Conservation (phyloP, 2,329 filamentous ascomycete genomes). For the Lithohypha guttulata region DNA sequence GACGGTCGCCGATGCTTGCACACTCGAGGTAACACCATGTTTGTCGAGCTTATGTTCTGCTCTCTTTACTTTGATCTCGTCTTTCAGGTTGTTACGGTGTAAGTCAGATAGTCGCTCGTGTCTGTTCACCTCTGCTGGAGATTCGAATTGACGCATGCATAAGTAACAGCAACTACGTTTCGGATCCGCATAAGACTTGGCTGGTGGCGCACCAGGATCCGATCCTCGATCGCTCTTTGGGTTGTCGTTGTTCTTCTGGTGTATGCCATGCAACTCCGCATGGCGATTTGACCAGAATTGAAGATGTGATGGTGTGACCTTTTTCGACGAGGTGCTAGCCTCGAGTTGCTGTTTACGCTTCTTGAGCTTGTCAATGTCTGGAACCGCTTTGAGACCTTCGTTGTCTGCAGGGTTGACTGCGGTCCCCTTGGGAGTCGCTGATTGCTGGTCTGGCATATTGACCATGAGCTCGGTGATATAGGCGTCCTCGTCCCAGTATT, state of each 20-base stretch:
- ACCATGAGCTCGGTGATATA: constrained; percentile 58
- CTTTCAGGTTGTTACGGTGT: constrained; percentile 45
- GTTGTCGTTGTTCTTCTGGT: constrained; percentile 22
- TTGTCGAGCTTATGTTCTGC: constrained; percentile 34
- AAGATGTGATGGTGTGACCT: constrained; percentile 52
- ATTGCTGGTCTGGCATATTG: constrained; percentile 40
- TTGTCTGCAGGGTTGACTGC: constrained; percentile 15
- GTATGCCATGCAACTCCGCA: constrained; percentile 52
- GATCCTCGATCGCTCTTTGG: constrained; percentile 29
- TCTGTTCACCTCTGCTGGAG: constrained; percentile 43
- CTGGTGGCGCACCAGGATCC: constrained; percentile 28
- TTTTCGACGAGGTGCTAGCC: constrained; percentile 28
- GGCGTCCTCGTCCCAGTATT: constrained; percentile 65
- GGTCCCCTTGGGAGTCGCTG: constrained; percentile 8
- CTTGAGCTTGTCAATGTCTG: constrained; percentile 22
- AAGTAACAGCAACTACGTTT: constrained; percentile 49
- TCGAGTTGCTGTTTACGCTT: constrained; percentile 29
- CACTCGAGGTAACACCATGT: constrained; percentile 26
- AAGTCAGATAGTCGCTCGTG: constrained; percentile 50
- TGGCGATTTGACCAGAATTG: constrained; percentile 63
- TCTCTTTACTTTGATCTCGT: constrained; percentile 36
- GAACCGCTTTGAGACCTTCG: constrained; percentile 21
- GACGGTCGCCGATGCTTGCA: not conserved
- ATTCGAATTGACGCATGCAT: constrained; percentile 50
- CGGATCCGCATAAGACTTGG: constrained; percentile 51